Evolutionary conservation across 1,284 basidiomycete genomes (phyloP).

Genomic region (Heliocybe sulcata): DNA sequence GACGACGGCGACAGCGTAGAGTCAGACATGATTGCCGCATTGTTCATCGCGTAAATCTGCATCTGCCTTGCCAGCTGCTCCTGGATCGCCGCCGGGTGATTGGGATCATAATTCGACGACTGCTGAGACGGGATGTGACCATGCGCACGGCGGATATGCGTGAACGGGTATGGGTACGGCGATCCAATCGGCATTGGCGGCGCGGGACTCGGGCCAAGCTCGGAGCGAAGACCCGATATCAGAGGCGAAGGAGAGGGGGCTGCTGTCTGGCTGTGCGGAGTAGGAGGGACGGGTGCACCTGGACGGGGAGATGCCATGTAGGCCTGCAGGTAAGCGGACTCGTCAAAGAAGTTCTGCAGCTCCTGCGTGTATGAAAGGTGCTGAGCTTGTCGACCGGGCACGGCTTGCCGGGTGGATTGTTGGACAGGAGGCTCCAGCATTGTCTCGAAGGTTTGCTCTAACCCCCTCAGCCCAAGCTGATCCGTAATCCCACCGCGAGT

Average conservation of each 20-base stretch:
- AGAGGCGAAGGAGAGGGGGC: constrained; percentile 63
- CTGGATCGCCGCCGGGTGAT: constrained; percentile 44
- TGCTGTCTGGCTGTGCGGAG: constrained; percentile 64
- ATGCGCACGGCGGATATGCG: constrained; percentile 54
- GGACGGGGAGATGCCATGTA: constrained; percentile 54
- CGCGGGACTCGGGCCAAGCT: constrained; percentile 38
- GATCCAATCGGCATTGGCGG: constrained; percentile 51
- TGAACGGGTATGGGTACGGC: constrained; percentile 70
- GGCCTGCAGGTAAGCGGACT: constrained; percentile 50
- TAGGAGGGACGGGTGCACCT: constrained; percentile 67
- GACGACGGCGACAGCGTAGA: constrained; percentile 66
- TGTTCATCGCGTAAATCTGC: constrained; percentile 71
- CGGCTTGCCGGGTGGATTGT: constrained; percentile 14
- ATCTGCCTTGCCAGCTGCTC: constrained; percentile 65
- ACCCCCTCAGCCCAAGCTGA: constrained; percentile 48
- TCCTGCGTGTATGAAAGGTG: constrained; percentile 36
- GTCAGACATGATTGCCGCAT: constrained; percentile 52
- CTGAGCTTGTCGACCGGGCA: constrained; percentile 9
- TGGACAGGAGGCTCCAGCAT: constrained; percentile 8
- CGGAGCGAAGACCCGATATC: constrained; percentile 33
- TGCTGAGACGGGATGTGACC: constrained; percentile 27
- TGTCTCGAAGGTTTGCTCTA: constrained; percentile 47
- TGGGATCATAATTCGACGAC: constrained; percentile 40
- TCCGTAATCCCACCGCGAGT: constrained; percentile 47
- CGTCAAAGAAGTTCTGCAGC: constrained; percentile 42